Evolutionary conservation across 345 rosid genomes (phyloP).

Genomic region (Eucalyptus curtisii): DNA sequence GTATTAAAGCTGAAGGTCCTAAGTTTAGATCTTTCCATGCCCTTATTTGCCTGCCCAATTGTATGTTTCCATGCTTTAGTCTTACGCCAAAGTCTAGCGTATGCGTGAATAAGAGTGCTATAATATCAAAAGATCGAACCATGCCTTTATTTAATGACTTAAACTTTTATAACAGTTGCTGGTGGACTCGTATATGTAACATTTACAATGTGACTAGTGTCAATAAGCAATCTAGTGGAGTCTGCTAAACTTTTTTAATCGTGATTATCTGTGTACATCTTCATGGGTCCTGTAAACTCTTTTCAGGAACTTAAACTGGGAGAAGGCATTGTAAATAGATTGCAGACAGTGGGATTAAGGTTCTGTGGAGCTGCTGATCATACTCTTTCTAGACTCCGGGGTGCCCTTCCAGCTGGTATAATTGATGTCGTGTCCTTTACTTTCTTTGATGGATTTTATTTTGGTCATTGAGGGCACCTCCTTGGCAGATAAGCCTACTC

Average conservation of each 20-base stretch:
- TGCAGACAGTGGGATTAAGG: constrained; percentile 87
- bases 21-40: neutral
- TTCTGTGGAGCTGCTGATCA: constrained; percentile 89
- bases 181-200: neutral
- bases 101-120: neutral
- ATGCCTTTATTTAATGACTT: neutral
- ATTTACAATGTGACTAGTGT: neutral
- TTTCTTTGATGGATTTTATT: neutral
- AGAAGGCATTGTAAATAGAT: constrained; percentile 84
- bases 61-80: neutral
- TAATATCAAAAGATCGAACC: neutral
- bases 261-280: neutral
- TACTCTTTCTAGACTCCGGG: constrained; percentile 91
- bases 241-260: neutral
- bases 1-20: neutral
- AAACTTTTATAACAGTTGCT: neutral
- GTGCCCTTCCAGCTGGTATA: constrained; percentile 84
- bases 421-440: neutral
- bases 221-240: neutral
- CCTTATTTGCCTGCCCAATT: neutral
- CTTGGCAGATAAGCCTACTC: constrained; percentile 59
- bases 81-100: neutral
- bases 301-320: constrained; percentile 82
- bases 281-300: neutral
- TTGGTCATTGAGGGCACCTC: neutral